Evolutionary conservation across 805 yeast species (phyloP).

Genomic region (Pichia deserticola): DNA sequence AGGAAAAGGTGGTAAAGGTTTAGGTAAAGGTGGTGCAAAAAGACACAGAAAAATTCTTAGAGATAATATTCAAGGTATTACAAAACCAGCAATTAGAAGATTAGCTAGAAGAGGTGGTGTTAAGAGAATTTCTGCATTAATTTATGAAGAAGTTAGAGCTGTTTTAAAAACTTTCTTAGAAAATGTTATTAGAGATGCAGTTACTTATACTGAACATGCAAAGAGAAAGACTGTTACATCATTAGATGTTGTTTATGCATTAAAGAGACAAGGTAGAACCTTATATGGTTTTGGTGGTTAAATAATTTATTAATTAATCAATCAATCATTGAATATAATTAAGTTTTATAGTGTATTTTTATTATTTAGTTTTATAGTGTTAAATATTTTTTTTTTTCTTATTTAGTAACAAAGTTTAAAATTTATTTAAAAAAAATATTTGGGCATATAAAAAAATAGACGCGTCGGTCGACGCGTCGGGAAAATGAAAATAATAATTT

Average conservation of each 20-base stretch:
- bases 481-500: too few species aligned
- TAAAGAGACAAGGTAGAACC: slow-evolving; percentile 99
- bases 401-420: too few species aligned
- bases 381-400: not conserved
- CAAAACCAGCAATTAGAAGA: slow-evolving; percentile 99
- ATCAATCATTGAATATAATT: not conserved
- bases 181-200: slow-evolving; percentile 98
- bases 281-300: slow-evolving; percentile 99
- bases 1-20: slow-evolving; percentile 99
- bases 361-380: not conserved
- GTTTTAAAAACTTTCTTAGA: slow-evolving; percentile 94
- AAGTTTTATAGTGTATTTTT: not conserved
- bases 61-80: slow-evolving; percentile 99
- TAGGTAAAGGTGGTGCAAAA: slow-evolving; percentile 99
- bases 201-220: slow-evolving; percentile 99
- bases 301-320: slow-evolving; percentile 13
- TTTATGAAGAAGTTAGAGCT: slow-evolving; percentile 98
- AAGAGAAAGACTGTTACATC: slow-evolving; percentile 99
- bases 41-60: slow-evolving; percentile 99
- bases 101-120: slow-evolving; percentile 99
- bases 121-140: slow-evolving; percentile 98
- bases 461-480: too few species aligned
- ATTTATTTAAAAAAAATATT: too few species aligned
- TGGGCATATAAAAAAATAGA: too few species aligned
- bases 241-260: slow-evolving; percentile 96